Base-by-base conservation (phyloP, 805 yeast genomes). In the Cyberlindnera samutprakarnensis region DNA sequence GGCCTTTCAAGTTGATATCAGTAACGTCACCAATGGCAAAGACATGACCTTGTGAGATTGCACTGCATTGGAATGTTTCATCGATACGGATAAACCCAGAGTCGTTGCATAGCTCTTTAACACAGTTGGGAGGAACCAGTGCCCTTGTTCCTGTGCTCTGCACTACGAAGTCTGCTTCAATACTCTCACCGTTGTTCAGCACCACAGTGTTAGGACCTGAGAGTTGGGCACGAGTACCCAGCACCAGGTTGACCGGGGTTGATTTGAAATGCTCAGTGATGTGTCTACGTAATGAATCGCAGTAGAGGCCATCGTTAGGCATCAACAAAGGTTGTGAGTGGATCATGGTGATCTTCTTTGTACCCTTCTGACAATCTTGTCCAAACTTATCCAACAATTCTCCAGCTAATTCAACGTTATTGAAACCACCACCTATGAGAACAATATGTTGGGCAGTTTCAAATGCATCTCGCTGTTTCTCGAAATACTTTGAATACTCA, bases 1-100 rank as follows among this genome's bases (percentile, higher is more conserved):
- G n/a, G 6, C 53, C 44, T 33, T 51, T 54, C 16, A 32, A 36
- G 2, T 34, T 31, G 30, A 36, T 40, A 33, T 45, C 41, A 14
- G 36, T 38, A 8, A 48, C 47, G 36, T 56, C 61, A 6, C 62
- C 61, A 33, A 54, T 40, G n/a, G 60, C 58, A 37, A 56, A 57
- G 11, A 56, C 42, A 24, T 47, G 45, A 9, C 34, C 16, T 7
- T 13, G 42, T 8, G 13, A 5, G 1, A 28, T 11, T 2, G 30
- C 25, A 7, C 18, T 23, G 14, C 24, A 16, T 21, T 38, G 44
- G 22, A 42, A 35, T 7, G 37, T 17, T 4, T 36, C 37, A 5
- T 34, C 12, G 11, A 42, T 34, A 15, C 14, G 30, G 6, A 44
- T 29, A 18, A 34, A 39, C 1, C 44, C 44, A 2, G 13, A 8